phyloP scores from a whole-genome alignment of 306 rosid genomes.

The Calophaca sinica region DNA sequence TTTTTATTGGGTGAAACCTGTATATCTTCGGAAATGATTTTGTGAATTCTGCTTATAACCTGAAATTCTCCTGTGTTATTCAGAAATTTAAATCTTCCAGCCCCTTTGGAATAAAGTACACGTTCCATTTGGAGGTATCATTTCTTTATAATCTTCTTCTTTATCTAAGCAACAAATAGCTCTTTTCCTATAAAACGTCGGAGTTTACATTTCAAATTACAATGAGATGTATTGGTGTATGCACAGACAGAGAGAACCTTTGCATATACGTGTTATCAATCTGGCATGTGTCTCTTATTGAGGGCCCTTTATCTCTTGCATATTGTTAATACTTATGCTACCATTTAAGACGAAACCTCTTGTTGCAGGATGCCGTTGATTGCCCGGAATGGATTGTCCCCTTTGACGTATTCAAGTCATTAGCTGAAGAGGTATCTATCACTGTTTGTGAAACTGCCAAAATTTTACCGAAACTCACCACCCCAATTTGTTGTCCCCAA shows the following conservation, averaged over 20 bases:
- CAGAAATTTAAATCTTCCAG: slow-evolving; percentile 89
- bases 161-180: not conserved
- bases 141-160: slow-evolving; percentile 23
- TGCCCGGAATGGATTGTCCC: slow-evolving; percentile 99
- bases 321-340: not conserved
- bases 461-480: not conserved
- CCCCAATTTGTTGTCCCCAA: not conserved
- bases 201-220: slow-evolving; percentile 34
- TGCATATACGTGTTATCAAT: slow-evolving; percentile 9
- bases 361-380: slow-evolving; percentile 94
- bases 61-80: slow-evolving; percentile 47
- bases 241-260: slow-evolving; percentile 23
- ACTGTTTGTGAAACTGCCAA: slow-evolving; percentile 7
- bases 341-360: slow-evolving; percentile 15
- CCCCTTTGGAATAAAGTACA: slow-evolving; percentile 95
- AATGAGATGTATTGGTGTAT: not conserved
- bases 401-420: slow-evolving; percentile 74
- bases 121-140: slow-evolving; percentile 89
- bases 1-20: not conserved
- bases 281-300: not conserved
- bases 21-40: slow-evolving; percentile 15
- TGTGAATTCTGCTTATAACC: slow-evolving; percentile 38
- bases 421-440: slow-evolving; percentile 91
- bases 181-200: slow-evolving; percentile 3
- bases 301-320: not conserved